phyloP scores from a whole-genome alignment of 371 early-diverging fungal species.

The Vairimorpha necatrix region DNA sequence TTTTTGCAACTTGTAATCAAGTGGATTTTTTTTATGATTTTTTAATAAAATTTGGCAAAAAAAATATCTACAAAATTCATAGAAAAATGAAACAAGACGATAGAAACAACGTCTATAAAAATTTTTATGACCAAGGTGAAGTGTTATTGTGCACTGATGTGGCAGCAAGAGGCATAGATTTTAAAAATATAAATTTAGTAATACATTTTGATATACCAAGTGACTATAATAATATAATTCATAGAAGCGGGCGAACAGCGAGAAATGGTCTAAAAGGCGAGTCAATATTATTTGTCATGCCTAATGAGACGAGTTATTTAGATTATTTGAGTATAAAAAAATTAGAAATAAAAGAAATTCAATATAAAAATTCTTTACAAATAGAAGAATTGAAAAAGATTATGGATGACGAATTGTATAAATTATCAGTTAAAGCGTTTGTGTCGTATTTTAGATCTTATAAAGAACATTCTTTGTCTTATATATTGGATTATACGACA shows the following conservation, averaged over 20 bases:
- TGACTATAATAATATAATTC: constrained; percentile 85
- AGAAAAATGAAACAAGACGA: constrained; percentile 57
- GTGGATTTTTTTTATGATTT: constrained; percentile 66
- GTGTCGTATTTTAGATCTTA: constrained; percentile 64
- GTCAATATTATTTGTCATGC: constrained; percentile 67
- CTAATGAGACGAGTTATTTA: constrained; percentile 54
- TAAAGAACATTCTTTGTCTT: constrained; percentile 61
- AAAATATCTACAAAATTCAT: constrained; percentile 54
- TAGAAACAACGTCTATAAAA: constrained; percentile 47
- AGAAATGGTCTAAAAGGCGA: constrained; percentile 78
- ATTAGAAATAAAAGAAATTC: constrained; percentile 6
- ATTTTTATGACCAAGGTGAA: constrained; percentile 39
- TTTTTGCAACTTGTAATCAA: constrained; percentile 60
- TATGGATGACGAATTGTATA: neutral
- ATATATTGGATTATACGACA: constrained; percentile 60
- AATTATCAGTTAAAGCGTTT: constrained; percentile 56
- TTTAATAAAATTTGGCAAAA: constrained; percentile 14
- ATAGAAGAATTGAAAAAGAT: neutral
- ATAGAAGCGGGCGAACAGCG: constrained; percentile 94
- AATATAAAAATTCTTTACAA: neutral
- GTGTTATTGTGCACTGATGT: constrained; percentile 62
- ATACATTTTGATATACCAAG: constrained; percentile 76
- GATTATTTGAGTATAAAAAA: constrained; percentile 52
- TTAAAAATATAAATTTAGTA: constrained; percentile 54
- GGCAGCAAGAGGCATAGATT: constrained; percentile 63